phyloP scores from a whole-genome alignment of 768 basidiomycete genomes.

The Roridomyces roridus region DNA sequence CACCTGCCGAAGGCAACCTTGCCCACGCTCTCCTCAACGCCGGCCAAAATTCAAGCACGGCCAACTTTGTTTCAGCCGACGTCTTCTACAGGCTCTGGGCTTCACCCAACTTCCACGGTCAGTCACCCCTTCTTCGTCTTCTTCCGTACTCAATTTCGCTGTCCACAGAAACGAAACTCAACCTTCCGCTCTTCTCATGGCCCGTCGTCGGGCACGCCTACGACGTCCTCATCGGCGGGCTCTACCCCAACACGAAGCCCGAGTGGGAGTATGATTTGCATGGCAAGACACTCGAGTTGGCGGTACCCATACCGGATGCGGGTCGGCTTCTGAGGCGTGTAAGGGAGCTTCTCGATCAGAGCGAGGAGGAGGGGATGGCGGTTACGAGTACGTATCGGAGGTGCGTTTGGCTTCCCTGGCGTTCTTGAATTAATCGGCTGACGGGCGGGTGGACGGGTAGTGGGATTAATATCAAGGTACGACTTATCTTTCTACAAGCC shows the following conservation, averaged over 20 bases:
- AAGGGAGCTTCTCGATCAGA: slow-evolving; percentile 39
- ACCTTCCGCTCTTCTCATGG: slow-evolving; percentile 39
- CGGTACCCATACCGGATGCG: slow-evolving; percentile 39
- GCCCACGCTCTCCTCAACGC: slow-evolving; percentile 36
- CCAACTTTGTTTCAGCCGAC: slow-evolving; percentile 40
- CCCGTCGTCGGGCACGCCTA: slow-evolving; percentile 42
- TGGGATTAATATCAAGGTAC: slow-evolving; percentile 42
- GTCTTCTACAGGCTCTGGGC: slow-evolving; percentile 40
- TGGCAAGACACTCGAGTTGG: slow-evolving; percentile 41
- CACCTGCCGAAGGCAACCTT: slow-evolving; percentile 34
- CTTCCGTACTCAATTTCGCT: background rate
- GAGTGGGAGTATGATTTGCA: slow-evolving; percentile 45
- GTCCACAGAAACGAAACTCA: slow-evolving; percentile 33
- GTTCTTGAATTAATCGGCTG: background rate
- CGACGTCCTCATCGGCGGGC: slow-evolving; percentile 44
- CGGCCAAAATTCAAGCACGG: slow-evolving; percentile 38
- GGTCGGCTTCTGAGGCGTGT: slow-evolving; percentile 38
- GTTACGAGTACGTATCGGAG: slow-evolving; percentile 45
- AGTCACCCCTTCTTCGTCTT: background rate
- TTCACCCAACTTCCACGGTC: slow-evolving; percentile 42
- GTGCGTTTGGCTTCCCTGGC: slow-evolving; percentile 14
- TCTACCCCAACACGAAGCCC: slow-evolving; percentile 37
- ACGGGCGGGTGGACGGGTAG: slow-evolving; percentile 23
- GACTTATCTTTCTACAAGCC: no score
- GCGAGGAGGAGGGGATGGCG: slow-evolving; percentile 37